Conservation (phyloP, 2,329 filamentous ascomycete genomes). For the Colletotrichum ledebouriae region DNA sequence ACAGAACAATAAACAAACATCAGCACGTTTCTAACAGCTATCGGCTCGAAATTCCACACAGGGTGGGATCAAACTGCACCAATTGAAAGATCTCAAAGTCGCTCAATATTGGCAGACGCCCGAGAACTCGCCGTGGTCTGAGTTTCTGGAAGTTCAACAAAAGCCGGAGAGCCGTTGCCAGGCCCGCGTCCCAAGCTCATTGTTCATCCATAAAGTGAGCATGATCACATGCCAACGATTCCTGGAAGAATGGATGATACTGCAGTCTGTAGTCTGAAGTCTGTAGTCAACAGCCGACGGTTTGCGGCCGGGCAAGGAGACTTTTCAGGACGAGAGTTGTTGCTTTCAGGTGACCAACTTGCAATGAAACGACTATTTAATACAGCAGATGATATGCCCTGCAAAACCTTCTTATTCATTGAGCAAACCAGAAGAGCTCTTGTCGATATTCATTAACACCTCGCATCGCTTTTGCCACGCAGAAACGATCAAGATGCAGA, state of each 20-base stretch:
- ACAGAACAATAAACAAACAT: no score
- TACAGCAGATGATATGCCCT: neutral
- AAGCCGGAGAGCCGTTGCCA: neutral
- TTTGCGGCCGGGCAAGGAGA: neutral
- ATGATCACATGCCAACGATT: neutral
- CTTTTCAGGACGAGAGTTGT: neutral
- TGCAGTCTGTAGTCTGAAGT: no score
- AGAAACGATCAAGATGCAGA: neutral
- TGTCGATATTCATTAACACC: neutral
- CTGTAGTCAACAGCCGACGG: neutral
- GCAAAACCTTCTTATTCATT: neutral
- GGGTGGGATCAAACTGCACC: neutral
- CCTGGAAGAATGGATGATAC: neutral
- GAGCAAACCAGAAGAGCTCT: neutral
- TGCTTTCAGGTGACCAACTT: neutral
- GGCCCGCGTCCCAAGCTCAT: neutral
- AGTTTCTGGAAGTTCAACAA: neutral
- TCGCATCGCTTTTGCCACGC: neutral
- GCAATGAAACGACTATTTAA: neutral
- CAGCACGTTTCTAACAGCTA: fast-evolving
- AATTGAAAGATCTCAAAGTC: neutral
- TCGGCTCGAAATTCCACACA: neutral
- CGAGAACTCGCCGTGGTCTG: neutral
- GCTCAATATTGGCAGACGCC: neutral
- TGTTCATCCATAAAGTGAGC: neutral